These are phyloP conservation scores for Wickerhamiella vanderwaltii DNA, from an alignment of 805 yeast genomes.

Conservation along the genomic window DNA sequence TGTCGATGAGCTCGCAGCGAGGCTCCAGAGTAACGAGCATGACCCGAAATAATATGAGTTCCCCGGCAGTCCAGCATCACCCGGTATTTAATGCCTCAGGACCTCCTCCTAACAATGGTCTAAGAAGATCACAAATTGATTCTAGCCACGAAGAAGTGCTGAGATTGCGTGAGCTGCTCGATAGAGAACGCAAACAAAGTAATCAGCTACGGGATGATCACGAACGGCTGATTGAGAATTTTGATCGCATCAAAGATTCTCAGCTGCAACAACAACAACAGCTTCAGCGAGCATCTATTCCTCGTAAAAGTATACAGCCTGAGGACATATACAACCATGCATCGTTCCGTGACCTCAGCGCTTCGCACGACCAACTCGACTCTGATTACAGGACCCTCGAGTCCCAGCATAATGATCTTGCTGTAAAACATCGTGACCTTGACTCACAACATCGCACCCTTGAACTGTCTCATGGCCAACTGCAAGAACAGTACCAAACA, in stretches of 20 bases:
- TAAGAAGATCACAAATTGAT: not conserved
- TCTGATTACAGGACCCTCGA: not conserved
- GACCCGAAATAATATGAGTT: not conserved
- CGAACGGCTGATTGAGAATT: not conserved
- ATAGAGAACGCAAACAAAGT: not conserved
- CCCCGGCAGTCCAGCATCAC: not conserved
- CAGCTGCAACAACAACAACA: not conserved
- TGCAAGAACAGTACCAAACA: too few relatives aligned
- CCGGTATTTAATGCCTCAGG: not conserved
- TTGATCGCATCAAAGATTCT: not conserved
- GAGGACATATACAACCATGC: not conserved
- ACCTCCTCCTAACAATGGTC: not conserved
- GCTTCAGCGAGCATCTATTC: not conserved
- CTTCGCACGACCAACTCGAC: not conserved
- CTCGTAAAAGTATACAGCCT: not conserved
- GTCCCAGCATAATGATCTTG: constrained; percentile 1
- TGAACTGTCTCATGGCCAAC: not conserved
- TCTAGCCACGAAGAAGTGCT: not conserved
- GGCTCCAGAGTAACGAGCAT: not conserved
- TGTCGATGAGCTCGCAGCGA: constrained; percentile 8
- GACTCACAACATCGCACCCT: not conserved
- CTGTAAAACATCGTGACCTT: not conserved
- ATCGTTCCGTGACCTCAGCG: not conserved
- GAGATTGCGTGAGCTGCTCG: not conserved
- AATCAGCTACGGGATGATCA: not conserved